phyloP scores from a whole-genome alignment of 257 asterid species.

The Cordia subcordata region DNA sequence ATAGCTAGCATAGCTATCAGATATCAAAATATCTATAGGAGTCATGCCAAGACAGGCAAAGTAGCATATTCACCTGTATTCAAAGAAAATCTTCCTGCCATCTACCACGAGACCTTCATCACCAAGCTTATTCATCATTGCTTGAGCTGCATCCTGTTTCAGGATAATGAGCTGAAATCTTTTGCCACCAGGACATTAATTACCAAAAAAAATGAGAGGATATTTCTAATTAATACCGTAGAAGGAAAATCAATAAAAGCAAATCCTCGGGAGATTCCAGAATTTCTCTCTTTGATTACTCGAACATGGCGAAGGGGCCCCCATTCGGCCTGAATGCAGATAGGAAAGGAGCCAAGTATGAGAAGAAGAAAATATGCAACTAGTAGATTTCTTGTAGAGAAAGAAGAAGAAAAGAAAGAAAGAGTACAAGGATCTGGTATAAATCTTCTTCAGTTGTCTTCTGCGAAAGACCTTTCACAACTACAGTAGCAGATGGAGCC shows the following conservation, averaged over 20 bases:
- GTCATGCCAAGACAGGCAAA: conserved; percentile 9
- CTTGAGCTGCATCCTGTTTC: conserved; percentile 79
- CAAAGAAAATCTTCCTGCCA: conserved; percentile 87
- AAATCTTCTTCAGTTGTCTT: conserved; percentile 96
- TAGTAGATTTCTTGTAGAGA: conserved; percentile 9
- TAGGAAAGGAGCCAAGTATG: conserved; percentile 6
- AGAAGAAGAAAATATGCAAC: neutral
- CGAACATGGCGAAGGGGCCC: conserved; percentile 98
- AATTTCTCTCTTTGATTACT: conserved; percentile 88
- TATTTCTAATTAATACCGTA: conserved; percentile 49
- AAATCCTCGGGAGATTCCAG: conserved; percentile 96
- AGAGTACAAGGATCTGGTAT: conserved; percentile 77
- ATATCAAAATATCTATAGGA: neutral
- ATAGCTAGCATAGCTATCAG: too few relatives aligned
- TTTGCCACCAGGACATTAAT: conserved; percentile 7
- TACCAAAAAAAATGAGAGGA: conserved; percentile 6
- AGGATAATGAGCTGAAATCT: conserved; percentile 13
- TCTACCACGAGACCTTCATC: conserved; percentile 89
- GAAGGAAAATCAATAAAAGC: conserved; percentile 96
- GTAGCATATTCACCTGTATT: conserved; percentile 60
- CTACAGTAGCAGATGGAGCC: conserved; percentile 97
- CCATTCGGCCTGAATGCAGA: conserved; percentile 82
- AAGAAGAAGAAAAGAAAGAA: conserved; percentile 16
- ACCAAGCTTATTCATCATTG: conserved; percentile 89
- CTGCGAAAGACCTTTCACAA: conserved; percentile 93